Base-by-base conservation (phyloP, 805 yeast species). In the Wickerhamiella nectarea region DNA sequence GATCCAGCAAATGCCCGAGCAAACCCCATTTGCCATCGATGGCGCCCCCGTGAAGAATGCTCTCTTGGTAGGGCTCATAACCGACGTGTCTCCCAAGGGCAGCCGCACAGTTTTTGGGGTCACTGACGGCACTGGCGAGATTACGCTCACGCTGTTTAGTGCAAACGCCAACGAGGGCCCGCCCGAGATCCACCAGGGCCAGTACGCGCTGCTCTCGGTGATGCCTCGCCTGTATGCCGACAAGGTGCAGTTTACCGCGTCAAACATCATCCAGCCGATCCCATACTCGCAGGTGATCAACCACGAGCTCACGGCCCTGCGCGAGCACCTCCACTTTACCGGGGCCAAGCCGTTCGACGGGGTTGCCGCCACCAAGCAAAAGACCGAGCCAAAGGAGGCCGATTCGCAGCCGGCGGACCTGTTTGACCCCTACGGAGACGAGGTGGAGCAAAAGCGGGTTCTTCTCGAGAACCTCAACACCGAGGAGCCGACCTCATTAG, bases 111-210 rank as follows among this genome's bases (percentile, higher is more conserved):
- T 60, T 6, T 57, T 75, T 45, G 66, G 71, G 11, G 51, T 80
- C 9, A 83, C 77, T 53, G 87, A 80, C 57, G 81, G 84, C 11
- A 76, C 86, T 1, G 83, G 83, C 1, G 52, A 66, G 1, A 57
- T 71, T 11, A 74, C 73, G n/a, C 65, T 76, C 45, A 64, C 73
- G 45, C 65, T 68, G 46, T 76, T 80, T 77, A 10, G 9, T 11
- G 58, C 57, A 49, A 60, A 62, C 44, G 59, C 26, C 61, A 68
- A 63, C 49, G 49, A 34, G 3, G 17, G 33, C 64, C 37, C 42
- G 61, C 60, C 46, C 42, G 57, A 29, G 58, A 68, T 37, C 61
- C 72, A 43, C 61, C 52, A 42, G 4, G 63, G 59, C 34, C 49
- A 54, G 26, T 77, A 78, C 55, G 79, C 76, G 15, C 65, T 64